Evolutionary conservation across 148 eudicot species (phyloP).

Genomic region (Vaccinium vitisidaea): DNA sequence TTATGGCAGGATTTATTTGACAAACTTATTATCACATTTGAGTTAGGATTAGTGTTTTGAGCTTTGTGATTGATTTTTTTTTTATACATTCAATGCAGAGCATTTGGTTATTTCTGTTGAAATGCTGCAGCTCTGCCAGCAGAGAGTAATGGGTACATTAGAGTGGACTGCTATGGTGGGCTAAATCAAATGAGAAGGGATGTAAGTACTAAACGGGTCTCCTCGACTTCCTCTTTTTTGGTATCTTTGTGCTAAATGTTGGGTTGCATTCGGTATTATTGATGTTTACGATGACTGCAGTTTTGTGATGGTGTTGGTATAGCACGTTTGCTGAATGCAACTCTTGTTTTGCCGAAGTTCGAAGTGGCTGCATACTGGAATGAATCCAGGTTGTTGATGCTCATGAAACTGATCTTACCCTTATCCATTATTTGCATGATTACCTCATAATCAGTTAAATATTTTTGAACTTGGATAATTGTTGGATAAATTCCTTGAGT

Average conservation of each 20-base stretch:
- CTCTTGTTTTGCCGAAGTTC: constrained; percentile 94
- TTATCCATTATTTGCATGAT: background rate
- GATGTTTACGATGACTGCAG: constrained; percentile 39
- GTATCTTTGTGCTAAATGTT: background rate
- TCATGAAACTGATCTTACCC: background rate
- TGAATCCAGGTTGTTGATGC: constrained; percentile 72
- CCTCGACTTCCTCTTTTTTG: constrained; percentile 6
- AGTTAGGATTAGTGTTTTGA: background rate
- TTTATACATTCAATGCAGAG: constrained; percentile 74
- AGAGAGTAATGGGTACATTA: constrained; percentile 78
- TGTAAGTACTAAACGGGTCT: constrained; percentile 43
- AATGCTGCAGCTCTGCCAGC: constrained; percentile 93
- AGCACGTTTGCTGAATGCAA: constrained; percentile 89
- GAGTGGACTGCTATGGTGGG: constrained; percentile 99
- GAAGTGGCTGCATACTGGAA: constrained; percentile 99
- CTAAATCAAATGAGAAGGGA: constrained; percentile 98
- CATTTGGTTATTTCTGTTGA: constrained; percentile 69
- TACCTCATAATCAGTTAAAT: background rate
- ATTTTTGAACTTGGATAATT: background rate
- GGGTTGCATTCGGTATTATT: background rate
- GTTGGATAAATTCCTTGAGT: background rate
- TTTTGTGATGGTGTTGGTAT: constrained; percentile 98
- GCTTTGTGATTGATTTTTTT: constrained; percentile 7
- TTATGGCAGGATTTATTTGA: background rate
- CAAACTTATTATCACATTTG: background rate